Evolutionary conservation across 2,329 filamentous ascomycete species (phyloP), one percentile per base, ranked within the genome.

Genomic region (Aspergillus proliferans): DNA sequence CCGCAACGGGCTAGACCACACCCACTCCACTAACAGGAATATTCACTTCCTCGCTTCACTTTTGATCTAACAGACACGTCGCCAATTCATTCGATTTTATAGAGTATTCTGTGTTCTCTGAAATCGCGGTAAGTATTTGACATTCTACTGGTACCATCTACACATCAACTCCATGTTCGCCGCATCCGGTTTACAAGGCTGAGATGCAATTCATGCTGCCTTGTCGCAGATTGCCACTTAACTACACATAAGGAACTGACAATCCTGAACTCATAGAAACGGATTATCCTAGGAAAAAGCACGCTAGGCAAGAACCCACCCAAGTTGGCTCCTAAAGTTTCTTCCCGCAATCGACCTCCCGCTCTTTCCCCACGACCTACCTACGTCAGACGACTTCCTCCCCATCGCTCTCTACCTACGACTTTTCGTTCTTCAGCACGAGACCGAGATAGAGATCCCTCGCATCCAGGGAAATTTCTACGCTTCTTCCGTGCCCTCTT

Each of bases 401-500:
- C 48, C 22, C 49, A 44, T 45, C 49, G 50, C 15, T 41, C 49
- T 36, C 43, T 57, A 46, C 53, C 56, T 49, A 41, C 40, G 42
- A 47, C 46, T 46, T 48, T 49, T 46, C 52, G 46, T 45, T 50
- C 48, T 45, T 52, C 46, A 38, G 52, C 18, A 40, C 58, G 51
- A 52, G 52, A 56, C 53, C 60, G 46, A 49, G 30, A 49, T 30
- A 22, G 36, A 18, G 18, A 40, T 15, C n/a, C 4, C 7, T 40
- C 19, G 19, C 15, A 28, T 19, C 45, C 15, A 48, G 54, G 59
- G n/a, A 60, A 59, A 40, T 52, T 69, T 38, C 65, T 62, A 21
- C 56, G 86, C 54, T 66, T 89, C 45, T 79, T 84, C 58, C 60
- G 61, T 33, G 47, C 59, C 14, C 84, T 82, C 66, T 75, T 91